These are phyloP conservation scores for Scutellaria baicalensis DNA, from an alignment of 257 asterid species.

Conservation along the genomic window DNA sequence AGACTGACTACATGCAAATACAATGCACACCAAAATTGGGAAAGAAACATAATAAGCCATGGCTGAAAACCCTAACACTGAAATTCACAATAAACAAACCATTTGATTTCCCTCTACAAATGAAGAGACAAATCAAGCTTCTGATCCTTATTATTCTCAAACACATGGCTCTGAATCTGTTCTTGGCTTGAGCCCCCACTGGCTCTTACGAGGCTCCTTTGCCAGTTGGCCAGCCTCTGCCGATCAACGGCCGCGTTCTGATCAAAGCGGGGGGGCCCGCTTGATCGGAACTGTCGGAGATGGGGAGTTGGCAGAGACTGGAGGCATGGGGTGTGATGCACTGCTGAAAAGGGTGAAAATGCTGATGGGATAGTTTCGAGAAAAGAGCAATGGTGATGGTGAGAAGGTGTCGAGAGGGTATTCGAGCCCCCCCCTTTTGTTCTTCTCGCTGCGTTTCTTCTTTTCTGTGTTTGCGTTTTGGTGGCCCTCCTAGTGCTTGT, in stretches of 20 bases:
- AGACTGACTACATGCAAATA: too few relatives aligned
- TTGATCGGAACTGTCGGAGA: slow-evolving; percentile 24
- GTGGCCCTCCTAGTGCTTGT: slow-evolving; percentile 94
- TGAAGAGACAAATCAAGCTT: slow-evolving; percentile 81
- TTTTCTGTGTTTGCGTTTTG: slow-evolving; percentile 96
- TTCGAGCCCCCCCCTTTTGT: slow-evolving; percentile 23
- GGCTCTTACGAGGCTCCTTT: slow-evolving; percentile 19
- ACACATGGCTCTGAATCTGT: neutral
- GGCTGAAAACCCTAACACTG: neutral
- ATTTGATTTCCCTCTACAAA: slow-evolving; percentile 24
- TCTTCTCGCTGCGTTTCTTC: slow-evolving; percentile 71
- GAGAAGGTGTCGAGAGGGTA: slow-evolving; percentile 2
- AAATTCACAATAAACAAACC: neutral
- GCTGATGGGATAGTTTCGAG: slow-evolving; percentile 47
- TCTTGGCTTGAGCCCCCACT: slow-evolving; percentile 13
- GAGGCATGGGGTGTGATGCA: slow-evolving; percentile 53
- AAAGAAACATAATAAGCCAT: neutral
- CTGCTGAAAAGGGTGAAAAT: slow-evolving; percentile 41
- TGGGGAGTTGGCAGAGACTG: slow-evolving; percentile 30
- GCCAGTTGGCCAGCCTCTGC: slow-evolving; percentile 37
- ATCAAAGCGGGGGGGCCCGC: slow-evolving; percentile 37
- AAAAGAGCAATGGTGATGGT: slow-evolving; percentile 34
- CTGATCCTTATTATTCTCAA: slow-evolving; percentile 26
- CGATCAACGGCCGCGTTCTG: slow-evolving; percentile 26
- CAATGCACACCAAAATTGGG: too few relatives aligned